A percentile compares a stretch with the other conserved stretches of the same genome.
These are phyloP conservation scores for Mycena alexandri DNA, from an alignment of 768 basidiomycete species.

Conservation along the genomic window DNA sequence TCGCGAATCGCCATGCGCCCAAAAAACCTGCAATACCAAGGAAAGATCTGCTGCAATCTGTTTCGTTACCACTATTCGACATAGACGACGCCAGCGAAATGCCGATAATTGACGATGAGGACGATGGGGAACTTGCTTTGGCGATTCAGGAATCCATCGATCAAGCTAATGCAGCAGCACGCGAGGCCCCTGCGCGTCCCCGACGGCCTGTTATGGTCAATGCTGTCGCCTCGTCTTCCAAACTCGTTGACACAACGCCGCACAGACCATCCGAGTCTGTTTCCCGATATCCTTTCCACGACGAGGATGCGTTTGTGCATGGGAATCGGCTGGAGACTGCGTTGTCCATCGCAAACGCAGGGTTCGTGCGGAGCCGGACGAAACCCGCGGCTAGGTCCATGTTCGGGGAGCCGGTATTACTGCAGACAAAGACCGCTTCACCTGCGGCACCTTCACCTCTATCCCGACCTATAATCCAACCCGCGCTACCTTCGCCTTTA, in stretches of 20 bases:
- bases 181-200: slow-evolving; percentile 3
- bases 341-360: slow-evolving; percentile 74
- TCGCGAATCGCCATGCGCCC: slow-evolving; percentile 62
- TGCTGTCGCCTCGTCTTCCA: slow-evolving; percentile 37
- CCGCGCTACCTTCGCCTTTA: neutral
- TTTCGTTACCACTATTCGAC: slow-evolving; percentile 65
- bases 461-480: neutral
- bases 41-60: slow-evolving; percentile 43
- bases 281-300: slow-evolving; percentile 34
- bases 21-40: slow-evolving; percentile 51
- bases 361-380: slow-evolving; percentile 47
- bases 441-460: slow-evolving; percentile 10
- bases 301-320: slow-evolving; percentile 60
- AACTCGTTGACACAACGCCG: slow-evolving; percentile 18
- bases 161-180: slow-evolving; percentile 35
- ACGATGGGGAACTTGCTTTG: slow-evolving; percentile 55
- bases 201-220: slow-evolving; percentile 32
- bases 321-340: slow-evolving; percentile 75
- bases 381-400: slow-evolving; percentile 16
- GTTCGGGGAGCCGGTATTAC: slow-evolving; percentile 30
- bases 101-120: slow-evolving; percentile 46
- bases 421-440: slow-evolving; percentile 6
- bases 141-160: slow-evolving; percentile 66
- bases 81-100: slow-evolving; percentile 55
- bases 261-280: slow-evolving; percentile 22